phyloP scores from a whole-genome alignment of 1,139 yeast genomes.

The Suhomyces bolitotheri region DNA sequence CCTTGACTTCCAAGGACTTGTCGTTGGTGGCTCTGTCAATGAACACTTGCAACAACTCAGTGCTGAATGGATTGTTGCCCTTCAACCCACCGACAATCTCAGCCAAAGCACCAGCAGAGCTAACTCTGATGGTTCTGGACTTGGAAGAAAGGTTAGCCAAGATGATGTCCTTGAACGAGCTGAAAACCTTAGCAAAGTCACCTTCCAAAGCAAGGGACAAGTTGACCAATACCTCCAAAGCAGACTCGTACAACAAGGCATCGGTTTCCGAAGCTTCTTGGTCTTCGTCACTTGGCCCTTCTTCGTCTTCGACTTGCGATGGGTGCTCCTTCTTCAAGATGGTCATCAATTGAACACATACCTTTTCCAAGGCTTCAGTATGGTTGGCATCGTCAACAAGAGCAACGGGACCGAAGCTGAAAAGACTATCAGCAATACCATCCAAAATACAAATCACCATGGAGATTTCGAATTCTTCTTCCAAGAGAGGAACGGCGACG shows the following conservation, averaged over 20 bases:
- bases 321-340: constrained; percentile 79
- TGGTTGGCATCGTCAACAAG: constrained; percentile 58
- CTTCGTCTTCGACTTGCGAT: constrained; percentile 66
- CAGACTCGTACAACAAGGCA: constrained; percentile 78
- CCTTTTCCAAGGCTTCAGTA: constrained; percentile 59
- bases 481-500: constrained; percentile 61
- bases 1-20: constrained; percentile 84
- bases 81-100: constrained; percentile 83
- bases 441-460: constrained; percentile 83
- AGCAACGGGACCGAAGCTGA: constrained; percentile 73
- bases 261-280: constrained; percentile 82
- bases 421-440: constrained; percentile 67
- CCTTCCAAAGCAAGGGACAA: constrained; percentile 73
- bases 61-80: constrained; percentile 62
- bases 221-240: constrained; percentile 80
- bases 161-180: constrained; percentile 69
- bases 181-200: constrained; percentile 72
- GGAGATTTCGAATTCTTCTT: constrained; percentile 77
- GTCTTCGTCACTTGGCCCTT: constrained; percentile 54
- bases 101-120: constrained; percentile 87
- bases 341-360: constrained; percentile 69
- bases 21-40: constrained; percentile 70
- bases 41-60: constrained; percentile 70
- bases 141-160: constrained; percentile 61
- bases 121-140: constrained; percentile 73